These are phyloP conservation scores for Smallanthus sonchifolius DNA, from an alignment of 129 eudicot genomes.

Conservation along the genomic window DNA sequence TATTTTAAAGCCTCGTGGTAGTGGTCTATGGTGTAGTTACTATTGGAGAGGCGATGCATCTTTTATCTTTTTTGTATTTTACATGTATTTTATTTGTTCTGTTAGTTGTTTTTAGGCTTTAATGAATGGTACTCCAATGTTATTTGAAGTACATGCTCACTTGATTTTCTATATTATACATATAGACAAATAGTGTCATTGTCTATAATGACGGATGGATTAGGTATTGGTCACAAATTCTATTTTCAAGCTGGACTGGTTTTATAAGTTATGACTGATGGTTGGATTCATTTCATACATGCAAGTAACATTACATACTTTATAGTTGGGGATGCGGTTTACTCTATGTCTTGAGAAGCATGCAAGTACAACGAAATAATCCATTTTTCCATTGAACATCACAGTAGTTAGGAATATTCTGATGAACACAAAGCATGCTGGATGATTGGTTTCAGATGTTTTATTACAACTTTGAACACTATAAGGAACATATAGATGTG, in stretches of 20 bases:
- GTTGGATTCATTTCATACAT: not conserved
- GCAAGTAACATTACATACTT: not conserved
- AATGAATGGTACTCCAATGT: not conserved
- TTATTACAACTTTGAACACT: not conserved
- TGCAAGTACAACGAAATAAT: not conserved
- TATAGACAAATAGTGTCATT: not conserved
- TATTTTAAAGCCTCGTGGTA: not conserved
- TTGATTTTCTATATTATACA: not conserved
- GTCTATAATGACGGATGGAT: not conserved
- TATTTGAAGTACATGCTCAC: not conserved
- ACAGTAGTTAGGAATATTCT: not conserved
- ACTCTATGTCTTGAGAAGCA: not conserved
- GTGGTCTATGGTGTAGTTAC: not conserved
- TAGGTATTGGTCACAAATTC: not conserved
- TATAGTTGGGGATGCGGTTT: not conserved
- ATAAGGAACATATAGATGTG: not conserved
- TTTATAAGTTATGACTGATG: not conserved
- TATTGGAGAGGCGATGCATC: not conserved
- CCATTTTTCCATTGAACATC: not conserved
- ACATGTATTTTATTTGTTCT: not conserved
- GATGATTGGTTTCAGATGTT: not conserved
- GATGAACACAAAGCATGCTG: conserved; percentile 3
- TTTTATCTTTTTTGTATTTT: not conserved
- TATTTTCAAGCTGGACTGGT: not conserved
- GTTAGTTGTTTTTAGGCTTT: not conserved